phyloP scores from a whole-genome alignment of 768 basidiomycete genomes.

The Rhodosporidiobolus sp. region DNA sequence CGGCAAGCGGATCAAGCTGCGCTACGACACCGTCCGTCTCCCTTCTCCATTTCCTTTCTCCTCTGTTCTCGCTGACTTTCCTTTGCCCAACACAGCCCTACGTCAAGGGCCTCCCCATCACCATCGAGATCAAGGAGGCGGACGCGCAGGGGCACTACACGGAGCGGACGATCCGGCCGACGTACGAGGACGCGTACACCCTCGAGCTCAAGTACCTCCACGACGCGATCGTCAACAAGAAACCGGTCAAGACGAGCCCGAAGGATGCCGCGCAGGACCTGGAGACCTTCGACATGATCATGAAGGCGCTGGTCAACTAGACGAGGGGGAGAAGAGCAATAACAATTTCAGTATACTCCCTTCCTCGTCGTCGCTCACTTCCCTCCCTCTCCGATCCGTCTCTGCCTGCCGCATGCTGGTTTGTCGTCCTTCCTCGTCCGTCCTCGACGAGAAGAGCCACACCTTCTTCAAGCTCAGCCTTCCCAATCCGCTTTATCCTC shows the following conservation, averaged over 20 bases:
- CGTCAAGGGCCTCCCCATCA: conserved; percentile 47
- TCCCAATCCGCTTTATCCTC: no score
- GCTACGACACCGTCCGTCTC: conserved; percentile 29
- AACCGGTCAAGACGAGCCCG: conserved; percentile 42
- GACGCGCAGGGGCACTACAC: conserved; percentile 39
- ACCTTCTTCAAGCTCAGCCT: no score
- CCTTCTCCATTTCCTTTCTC: neutral
- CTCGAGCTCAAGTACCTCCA: conserved; percentile 43
- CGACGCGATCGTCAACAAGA: conserved; percentile 38
- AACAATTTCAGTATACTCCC: neutral
- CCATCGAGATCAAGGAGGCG: conserved; percentile 34
- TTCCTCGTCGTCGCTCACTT: no score
- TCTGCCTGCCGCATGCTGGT: neutral
- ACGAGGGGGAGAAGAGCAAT: neutral
- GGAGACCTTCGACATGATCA: conserved; percentile 44
- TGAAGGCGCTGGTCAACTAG: conserved; percentile 42
- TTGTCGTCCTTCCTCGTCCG: no score
- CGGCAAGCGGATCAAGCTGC: conserved; percentile 43
- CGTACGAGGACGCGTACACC: conserved; percentile 46
- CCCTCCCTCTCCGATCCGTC: no score
- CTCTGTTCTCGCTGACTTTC: neutral
- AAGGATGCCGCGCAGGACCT: conserved; percentile 45
- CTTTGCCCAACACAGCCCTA: conserved; percentile 33
- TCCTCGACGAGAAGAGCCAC: neutral
- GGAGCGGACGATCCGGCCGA: conserved; percentile 43